Conservation (phyloP, 768 basidiomycete species). For the Boletus rex-veris region DNA sequence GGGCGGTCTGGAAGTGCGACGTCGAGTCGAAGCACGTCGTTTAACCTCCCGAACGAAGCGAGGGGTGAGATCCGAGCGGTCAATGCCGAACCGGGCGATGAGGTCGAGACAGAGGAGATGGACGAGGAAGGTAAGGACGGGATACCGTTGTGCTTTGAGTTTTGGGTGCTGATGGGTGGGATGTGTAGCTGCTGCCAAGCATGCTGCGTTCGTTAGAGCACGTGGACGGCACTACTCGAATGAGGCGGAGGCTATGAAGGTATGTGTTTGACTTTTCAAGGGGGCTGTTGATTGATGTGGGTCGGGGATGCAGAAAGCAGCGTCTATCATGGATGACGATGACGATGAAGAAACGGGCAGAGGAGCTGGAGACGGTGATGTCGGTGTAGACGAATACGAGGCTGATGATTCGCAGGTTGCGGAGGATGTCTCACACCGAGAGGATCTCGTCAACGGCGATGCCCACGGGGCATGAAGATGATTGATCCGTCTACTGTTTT, state of each 20-base stretch:
- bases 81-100: slow-evolving; percentile 40
- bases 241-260: slow-evolving; percentile 93
- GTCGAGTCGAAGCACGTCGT: slow-evolving; percentile 78
- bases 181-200: slow-evolving; percentile 68
- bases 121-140: slow-evolving; percentile 72
- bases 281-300: background rate
- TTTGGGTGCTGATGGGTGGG: background rate
- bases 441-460: slow-evolving; percentile 19
- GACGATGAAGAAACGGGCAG: slow-evolving; percentile 32
- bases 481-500: background rate
- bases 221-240: slow-evolving; percentile 86
- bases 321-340: slow-evolving; percentile 61
- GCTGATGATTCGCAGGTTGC: background rate
- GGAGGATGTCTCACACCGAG: background rate
- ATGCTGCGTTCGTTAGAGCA: slow-evolving; percentile 76
- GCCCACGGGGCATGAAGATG: slow-evolving; percentile 14
- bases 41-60: slow-evolving; percentile 72
- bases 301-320: slow-evolving; percentile 50
- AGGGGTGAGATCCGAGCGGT: slow-evolving; percentile 54
- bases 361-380: background rate
- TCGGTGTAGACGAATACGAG: slow-evolving; percentile 12
- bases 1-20: slow-evolving; percentile 62
- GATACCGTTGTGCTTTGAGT: background rate
- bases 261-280: slow-evolving; percentile 24
- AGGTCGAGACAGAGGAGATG: slow-evolving; percentile 78